A percentile compares a stretch with the other conserved stretches of the same genome.
Evolutionary conservation across 2,329 filamentous ascomycete genomes (phyloP).

Genomic region (Aspergillus eucalypticola): DNA sequence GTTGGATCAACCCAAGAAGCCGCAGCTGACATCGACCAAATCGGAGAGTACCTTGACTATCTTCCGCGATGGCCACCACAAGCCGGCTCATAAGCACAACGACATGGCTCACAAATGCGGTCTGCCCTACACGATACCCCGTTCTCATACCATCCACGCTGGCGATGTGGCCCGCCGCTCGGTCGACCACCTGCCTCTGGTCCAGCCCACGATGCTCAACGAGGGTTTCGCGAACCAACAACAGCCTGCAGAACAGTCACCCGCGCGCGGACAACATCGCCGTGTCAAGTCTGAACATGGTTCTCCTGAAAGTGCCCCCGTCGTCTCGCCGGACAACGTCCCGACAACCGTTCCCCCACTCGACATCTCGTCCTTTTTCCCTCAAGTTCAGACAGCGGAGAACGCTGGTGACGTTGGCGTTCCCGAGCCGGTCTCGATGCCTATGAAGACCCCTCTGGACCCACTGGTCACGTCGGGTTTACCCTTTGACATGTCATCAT

Average conservation of each 20-base stretch:
- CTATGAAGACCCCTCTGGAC: slow-evolving; percentile 33
- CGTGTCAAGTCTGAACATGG: slow-evolving; percentile 49
- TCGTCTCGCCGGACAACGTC: slow-evolving; percentile 28
- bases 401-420: slow-evolving; percentile 20
- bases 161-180: slow-evolving; percentile 52
- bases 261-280: slow-evolving; percentile 35
- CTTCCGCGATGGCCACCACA: slow-evolving; percentile 65
- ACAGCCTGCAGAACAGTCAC: slow-evolving; percentile 32
- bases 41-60: slow-evolving; percentile 62
- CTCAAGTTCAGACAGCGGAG: slow-evolving; percentile 29
- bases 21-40: slow-evolving; percentile 57
- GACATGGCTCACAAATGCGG: slow-evolving; percentile 64
- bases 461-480: slow-evolving; percentile 38
- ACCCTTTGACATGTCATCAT: slow-evolving; percentile 42
- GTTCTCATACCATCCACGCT: slow-evolving; percentile 53
- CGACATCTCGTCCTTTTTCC: slow-evolving; percentile 36
- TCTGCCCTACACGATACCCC: slow-evolving; percentile 63
- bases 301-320: slow-evolving; percentile 45
- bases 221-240: slow-evolving; percentile 26
- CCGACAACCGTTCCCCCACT: slow-evolving; percentile 28
- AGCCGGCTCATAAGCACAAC: slow-evolving; percentile 65
- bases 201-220: slow-evolving; percentile 33
- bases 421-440: slow-evolving; percentile 27
- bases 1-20: slow-evolving; percentile 53
- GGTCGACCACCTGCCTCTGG: slow-evolving; percentile 53